Evolutionary conservation across 352 stramenopile genomes (phyloP).

Genomic region (Globisporangium okanoganense): DNA sequence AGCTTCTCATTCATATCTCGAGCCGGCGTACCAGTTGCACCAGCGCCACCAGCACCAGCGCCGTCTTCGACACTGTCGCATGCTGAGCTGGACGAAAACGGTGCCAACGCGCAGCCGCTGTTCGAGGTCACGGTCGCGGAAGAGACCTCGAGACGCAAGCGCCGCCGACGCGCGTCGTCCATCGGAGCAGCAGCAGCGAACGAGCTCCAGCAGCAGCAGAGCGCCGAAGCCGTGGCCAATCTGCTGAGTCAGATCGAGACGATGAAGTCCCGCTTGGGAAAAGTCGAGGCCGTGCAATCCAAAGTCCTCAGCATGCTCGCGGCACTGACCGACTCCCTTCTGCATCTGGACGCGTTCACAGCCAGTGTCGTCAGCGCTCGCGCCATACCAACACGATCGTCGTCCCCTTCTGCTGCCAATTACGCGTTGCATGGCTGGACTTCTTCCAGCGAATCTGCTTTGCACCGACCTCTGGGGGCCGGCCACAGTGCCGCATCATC

Average conservation of each 20-base stretch:
- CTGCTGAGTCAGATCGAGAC: constrained; percentile 4
- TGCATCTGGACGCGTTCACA: constrained; percentile 6
- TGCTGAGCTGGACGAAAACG: background rate
- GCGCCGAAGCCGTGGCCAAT: background rate
- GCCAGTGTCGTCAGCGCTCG: too few species aligned
- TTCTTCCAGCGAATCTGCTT: constrained; percentile 2
- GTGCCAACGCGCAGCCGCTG: background rate
- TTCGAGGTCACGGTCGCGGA: background rate
- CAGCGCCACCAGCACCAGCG: background rate
- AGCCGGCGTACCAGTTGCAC: background rate
- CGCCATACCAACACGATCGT: too few species aligned
- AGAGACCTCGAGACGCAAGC: background rate
- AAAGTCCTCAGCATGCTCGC: background rate
- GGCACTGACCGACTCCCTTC: background rate
- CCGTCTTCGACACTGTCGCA: background rate
- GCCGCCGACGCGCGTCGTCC: background rate
- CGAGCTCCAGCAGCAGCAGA: background rate
- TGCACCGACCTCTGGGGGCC: background rate
- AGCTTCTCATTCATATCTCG: background rate
- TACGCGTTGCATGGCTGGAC: background rate
- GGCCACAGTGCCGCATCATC: background rate
- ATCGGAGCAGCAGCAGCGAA: too few species aligned
- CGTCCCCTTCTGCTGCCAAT: background rate
- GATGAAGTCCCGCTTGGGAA: background rate
- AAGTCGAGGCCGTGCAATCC: background rate